Evolutionary conservation across 306 rosid species (phyloP).

Genomic region (Quercus parvula): DNA sequence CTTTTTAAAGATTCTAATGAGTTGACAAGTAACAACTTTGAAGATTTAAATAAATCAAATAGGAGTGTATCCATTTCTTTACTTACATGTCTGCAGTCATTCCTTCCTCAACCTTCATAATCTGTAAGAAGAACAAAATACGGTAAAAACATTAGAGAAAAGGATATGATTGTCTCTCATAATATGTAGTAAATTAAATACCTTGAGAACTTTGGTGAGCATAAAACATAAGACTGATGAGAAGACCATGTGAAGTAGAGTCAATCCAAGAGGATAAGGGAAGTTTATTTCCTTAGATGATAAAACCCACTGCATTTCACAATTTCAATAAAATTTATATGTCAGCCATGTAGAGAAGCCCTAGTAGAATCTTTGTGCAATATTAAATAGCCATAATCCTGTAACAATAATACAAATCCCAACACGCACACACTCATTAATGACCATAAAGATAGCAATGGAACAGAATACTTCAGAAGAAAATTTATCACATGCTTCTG

Average conservation of each 20-base stretch:
- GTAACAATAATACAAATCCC: background rate
- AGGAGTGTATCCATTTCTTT: constrained; percentile 6
- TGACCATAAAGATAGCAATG: background rate
- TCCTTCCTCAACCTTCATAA: constrained; percentile 95
- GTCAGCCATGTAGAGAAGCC: constrained; percentile 27
- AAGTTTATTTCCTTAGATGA: constrained; percentile 96
- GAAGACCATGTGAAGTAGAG: constrained; percentile 97
- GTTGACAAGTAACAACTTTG: background rate
- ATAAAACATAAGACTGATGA: constrained; percentile 85
- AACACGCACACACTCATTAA: background rate
- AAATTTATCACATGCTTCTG: background rate
- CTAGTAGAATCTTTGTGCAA: background rate
- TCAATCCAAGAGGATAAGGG: constrained; percentile 95
- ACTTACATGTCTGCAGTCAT: constrained; percentile 95
- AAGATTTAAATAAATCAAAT: background rate
- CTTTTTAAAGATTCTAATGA: background rate
- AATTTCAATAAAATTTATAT: constrained; percentile 9
- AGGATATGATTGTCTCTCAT: constrained; percentile 9
- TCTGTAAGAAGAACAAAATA: constrained; percentile 39
- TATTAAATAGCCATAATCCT: background rate
- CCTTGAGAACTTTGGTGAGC: constrained; percentile 89
- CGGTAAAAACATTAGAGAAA: constrained; percentile 1
- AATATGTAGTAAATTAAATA: constrained; percentile 18
- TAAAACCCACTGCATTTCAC: constrained; percentile 85
- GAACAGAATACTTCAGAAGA: background rate